Evolutionary conservation across 495 filamentous ascomycete species (phyloP).

Genomic region (Trichoderma asperelloides): DNA sequence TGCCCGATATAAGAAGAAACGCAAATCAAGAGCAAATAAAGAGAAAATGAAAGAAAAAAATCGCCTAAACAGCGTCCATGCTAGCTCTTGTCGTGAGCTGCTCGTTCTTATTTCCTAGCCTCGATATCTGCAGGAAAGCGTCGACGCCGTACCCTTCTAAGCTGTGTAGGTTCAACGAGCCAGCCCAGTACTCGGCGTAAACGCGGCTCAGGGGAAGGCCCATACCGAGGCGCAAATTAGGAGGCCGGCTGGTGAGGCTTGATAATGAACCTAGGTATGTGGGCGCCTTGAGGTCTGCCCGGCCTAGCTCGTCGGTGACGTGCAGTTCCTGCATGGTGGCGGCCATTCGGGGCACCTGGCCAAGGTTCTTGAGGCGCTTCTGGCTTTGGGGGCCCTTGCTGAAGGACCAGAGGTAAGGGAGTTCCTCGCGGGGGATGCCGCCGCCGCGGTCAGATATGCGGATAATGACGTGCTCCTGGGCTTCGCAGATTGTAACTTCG

Average conservation of each 20-base stretch:
- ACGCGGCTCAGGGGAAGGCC: conserved; percentile 88
- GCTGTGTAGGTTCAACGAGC: conserved; percentile 82
- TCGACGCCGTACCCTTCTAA: conserved; percentile 97
- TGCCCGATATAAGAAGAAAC: too few relatives aligned
- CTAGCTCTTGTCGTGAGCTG: conserved; percentile 79
- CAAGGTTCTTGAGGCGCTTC: conserved; percentile 68
- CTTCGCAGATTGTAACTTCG: conserved; percentile 89
- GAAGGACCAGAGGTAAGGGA: conserved; percentile 95
- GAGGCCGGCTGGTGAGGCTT: conserved; percentile 68
- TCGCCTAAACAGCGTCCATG: conserved; percentile 72
- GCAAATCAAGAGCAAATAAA: not conserved
- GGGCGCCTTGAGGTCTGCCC: conserved; percentile 19
- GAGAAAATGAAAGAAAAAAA: not conserved
- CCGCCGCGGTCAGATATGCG: conserved; percentile 92
- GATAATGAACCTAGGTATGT: conserved; percentile 58
- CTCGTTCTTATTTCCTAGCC: conserved; percentile 97
- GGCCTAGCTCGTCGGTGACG: conserved; percentile 23
- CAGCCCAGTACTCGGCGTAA: conserved; percentile 98
- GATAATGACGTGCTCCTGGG: conserved; percentile 91
- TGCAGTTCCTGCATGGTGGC: conserved; percentile 87
- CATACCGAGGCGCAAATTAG: conserved; percentile 85
- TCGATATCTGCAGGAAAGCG: conserved; percentile 92
- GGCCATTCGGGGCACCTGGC: conserved; percentile 81
- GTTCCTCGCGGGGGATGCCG: conserved; percentile 71
- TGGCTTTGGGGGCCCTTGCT: conserved; percentile 75